phyloP scores from a whole-genome alignment of 2,329 filamentous ascomycete species.

The Pleoardoris graminearum region DNA sequence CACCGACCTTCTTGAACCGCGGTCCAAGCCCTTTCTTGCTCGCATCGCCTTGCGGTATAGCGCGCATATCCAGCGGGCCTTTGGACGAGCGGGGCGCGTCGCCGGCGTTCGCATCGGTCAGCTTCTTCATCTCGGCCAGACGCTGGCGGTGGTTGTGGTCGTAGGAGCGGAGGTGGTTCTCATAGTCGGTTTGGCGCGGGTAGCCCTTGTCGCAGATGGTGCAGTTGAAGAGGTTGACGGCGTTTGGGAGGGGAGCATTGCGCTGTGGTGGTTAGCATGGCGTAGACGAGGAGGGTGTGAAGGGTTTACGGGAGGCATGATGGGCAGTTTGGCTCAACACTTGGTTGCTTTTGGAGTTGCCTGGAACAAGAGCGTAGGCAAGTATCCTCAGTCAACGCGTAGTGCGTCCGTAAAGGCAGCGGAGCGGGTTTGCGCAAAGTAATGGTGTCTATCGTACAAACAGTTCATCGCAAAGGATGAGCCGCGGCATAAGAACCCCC shows the following conservation, averaged over 20 bases:
- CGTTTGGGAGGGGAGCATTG: conserved; percentile 50
- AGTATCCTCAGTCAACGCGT: too few species aligned
- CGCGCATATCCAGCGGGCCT: conserved; percentile 26
- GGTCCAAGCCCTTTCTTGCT: conserved; percentile 23
- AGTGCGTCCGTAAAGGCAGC: too few species aligned
- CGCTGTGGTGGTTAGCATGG: conserved; percentile 37
- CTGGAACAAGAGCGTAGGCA: too few species aligned
- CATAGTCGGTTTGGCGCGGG: conserved; percentile 92
- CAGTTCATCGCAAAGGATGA: neutral
- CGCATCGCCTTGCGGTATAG: conserved; percentile 26
- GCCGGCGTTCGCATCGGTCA: conserved; percentile 35
- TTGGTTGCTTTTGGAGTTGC: too few species aligned
- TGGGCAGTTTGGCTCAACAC: neutral
- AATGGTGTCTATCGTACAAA: too few species aligned
- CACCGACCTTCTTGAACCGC: conserved; percentile 36
- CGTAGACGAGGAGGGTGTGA: conserved; percentile 43
- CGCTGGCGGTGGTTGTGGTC: conserved; percentile 81
- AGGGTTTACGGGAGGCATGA: conserved; percentile 24
- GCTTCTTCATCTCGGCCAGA: conserved; percentile 81
- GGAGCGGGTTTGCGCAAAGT: too few species aligned
- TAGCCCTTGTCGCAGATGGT: conserved; percentile 91
- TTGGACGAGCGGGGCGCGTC: conserved; percentile 24
- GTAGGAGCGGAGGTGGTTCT: conserved; percentile 90
- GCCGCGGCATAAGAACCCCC: conserved; percentile 14
- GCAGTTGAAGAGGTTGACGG: conserved; percentile 47